These are phyloP conservation scores for Pichia eremophila DNA, from an alignment of 805 yeast species.

Conservation along the genomic window DNA sequence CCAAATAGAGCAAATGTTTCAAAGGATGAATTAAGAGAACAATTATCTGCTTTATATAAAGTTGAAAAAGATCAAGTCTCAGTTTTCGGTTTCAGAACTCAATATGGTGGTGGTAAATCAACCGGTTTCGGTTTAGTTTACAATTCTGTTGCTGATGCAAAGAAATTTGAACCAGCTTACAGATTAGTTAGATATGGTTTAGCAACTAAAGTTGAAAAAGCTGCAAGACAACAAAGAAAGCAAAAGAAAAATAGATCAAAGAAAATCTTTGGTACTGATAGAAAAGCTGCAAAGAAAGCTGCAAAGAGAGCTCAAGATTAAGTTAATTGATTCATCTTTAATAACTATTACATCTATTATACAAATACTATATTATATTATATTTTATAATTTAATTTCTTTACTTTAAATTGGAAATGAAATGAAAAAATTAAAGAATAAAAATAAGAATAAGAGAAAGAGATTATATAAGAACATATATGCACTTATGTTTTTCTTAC, in stretches of 20 bases:
- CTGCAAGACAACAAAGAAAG: constrained; percentile 99
- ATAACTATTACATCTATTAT: neutral
- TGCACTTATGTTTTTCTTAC: too few relatives aligned
- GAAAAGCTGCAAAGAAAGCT: constrained; percentile 84
- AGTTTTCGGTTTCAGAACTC: constrained; percentile 98
- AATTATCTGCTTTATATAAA: constrained; percentile 52
- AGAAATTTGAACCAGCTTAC: constrained; percentile 98
- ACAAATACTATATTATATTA: too few relatives aligned
- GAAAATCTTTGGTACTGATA: constrained; percentile 98
- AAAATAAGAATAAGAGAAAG: neutral
- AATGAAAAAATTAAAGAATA: neutral
- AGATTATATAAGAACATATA: too few relatives aligned
- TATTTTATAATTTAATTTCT: neutral
- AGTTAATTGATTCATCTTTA: constrained; percentile 12
- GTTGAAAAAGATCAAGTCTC: constrained; percentile 66
- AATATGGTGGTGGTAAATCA: constrained; percentile 99
- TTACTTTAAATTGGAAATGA: neutral
- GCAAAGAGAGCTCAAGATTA: constrained; percentile 88
- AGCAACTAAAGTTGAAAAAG: constrained; percentile 91
- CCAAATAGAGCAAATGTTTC: constrained; percentile 99
- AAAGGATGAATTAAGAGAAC: constrained; percentile 94
- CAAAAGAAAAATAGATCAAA: constrained; percentile 99
- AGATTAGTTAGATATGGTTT: constrained; percentile 98
- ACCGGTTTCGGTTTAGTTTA: constrained; percentile 98
- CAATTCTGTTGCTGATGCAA: constrained; percentile 96